Evolutionary conservation across 495 filamentous ascomycete species (phyloP).

Genomic region (Penicillium ochrochloron): DNA sequence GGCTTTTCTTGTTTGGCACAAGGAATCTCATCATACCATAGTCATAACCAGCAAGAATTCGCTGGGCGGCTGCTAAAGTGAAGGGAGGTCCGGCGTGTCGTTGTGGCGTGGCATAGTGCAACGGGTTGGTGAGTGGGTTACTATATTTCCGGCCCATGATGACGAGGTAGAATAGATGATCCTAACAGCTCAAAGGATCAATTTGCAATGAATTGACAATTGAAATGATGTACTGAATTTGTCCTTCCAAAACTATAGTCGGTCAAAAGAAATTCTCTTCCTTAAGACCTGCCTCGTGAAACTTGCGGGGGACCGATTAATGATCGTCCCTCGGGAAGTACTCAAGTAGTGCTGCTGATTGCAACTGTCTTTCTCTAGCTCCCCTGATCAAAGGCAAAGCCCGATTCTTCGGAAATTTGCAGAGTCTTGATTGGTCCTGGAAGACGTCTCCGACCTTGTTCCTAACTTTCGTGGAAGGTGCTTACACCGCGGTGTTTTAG

Average conservation of each 20-base stretch:
- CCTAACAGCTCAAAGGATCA: not conserved
- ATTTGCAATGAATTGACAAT: too few species aligned
- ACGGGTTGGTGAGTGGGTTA: conserved; percentile 16
- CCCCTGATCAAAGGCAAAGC: too few species aligned
- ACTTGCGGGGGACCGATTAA: not conserved
- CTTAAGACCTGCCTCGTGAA: not conserved
- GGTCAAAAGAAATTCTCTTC: not conserved
- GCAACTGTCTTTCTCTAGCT: too few species aligned
- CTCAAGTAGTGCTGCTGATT: too few species aligned
- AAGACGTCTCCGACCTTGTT: too few species aligned
- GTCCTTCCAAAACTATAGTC: not conserved
- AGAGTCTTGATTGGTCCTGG: too few species aligned
- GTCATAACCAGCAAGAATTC: conserved; percentile 24
- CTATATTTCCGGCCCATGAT: conserved; percentile 1
- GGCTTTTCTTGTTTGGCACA: too few species aligned
- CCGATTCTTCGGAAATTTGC: too few species aligned
- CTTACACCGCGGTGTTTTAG: too few species aligned
- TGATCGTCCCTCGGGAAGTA: too few species aligned
- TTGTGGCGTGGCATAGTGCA: conserved; percentile 28
- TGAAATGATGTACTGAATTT: too few species aligned
- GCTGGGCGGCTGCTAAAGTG: conserved; percentile 21
- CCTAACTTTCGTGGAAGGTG: too few species aligned
- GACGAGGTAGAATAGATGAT: not conserved
- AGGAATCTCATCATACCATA: conserved; percentile 30
- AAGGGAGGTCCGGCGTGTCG: conserved; percentile 19